Conservation (phyloP, 2,329 filamentous ascomycete genomes). For the Emergomyces africanus region DNA sequence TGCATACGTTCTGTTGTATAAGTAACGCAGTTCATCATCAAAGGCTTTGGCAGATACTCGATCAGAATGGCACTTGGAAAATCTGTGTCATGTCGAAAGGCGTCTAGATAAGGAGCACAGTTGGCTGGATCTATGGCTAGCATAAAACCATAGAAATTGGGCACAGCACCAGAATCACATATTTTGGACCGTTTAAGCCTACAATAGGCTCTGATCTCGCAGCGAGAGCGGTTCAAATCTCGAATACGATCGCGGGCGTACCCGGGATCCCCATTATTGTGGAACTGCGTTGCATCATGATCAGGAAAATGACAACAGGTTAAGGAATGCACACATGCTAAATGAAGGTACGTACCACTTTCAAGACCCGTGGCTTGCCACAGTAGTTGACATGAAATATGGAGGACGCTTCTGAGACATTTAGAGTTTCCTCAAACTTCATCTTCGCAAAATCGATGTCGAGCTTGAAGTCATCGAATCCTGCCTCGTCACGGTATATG, state of each 20-base stretch:
- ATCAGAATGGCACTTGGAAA: too few species aligned
- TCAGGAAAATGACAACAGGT: neutral
- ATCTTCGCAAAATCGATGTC: constrained; percentile 2
- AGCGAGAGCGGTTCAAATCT: constrained; percentile 4
- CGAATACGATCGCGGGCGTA: constrained; percentile 2
- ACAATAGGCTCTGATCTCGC: constrained; percentile 6
- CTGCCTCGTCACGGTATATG: neutral
- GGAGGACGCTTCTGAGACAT: constrained; percentile 3
- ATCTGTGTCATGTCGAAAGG: too few species aligned
- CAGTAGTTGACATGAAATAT: constrained; percentile 5
- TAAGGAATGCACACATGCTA: neutral
- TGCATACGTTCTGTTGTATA: too few species aligned
- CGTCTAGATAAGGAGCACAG: constrained; percentile 6
- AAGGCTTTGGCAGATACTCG: too few species aligned
- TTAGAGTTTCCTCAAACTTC: constrained; percentile 2
- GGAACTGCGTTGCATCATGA: constrained; percentile 1
- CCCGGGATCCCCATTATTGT: constrained; percentile 4
- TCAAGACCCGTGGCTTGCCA: constrained; percentile 4
- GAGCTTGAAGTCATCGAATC: constrained; percentile 4
- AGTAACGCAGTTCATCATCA: too few species aligned
- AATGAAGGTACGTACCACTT: constrained; percentile 5
- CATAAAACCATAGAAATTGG: too few species aligned
- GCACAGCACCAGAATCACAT: constrained; percentile 5
- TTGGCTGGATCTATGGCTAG: constrained; percentile 2
- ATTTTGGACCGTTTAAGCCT: constrained; percentile 6